These are phyloP conservation scores for Effrenium voratum DNA, from an alignment of 73 alveolate genomes.

Conservation along the genomic window DNA sequence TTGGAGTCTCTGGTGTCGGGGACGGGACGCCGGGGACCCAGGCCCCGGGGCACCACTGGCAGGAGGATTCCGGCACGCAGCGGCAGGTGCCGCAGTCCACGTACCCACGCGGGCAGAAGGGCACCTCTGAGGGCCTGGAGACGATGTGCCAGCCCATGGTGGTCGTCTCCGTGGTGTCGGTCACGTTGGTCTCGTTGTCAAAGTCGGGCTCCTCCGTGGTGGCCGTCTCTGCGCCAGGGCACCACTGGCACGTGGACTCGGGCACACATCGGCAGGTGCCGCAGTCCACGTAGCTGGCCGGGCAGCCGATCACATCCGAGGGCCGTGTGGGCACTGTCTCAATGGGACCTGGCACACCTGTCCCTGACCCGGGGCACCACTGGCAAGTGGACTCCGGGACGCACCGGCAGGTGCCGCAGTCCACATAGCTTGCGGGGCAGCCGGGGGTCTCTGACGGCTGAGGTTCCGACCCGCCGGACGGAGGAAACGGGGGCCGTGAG, in stretches of 20 bases:
- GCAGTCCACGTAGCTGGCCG: not conserved
- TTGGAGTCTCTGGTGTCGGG: no score
- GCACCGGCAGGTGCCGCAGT: slow-evolving; percentile 18
- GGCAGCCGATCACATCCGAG: slow-evolving; percentile 23
- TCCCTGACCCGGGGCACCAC: not conserved
- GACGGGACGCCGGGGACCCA: not conserved
- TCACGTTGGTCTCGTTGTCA: not conserved
- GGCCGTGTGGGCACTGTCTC: not conserved
- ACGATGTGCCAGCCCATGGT: not conserved
- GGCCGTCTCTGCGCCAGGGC: no score
- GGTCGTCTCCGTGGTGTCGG: not conserved
- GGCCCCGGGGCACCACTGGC: not conserved
- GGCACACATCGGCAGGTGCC: slow-evolving; percentile 20
- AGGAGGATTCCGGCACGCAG: slow-evolving; percentile 22
- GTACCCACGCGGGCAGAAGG: slow-evolving; percentile 16
- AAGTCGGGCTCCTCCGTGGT: not conserved
- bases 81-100: slow-evolving; percentile 51
- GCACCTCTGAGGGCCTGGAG: not conserved
- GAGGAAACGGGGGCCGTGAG: not conserved
- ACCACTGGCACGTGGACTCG: slow-evolving; percentile 4
- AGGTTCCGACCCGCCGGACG: not conserved
- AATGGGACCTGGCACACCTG: not conserved
- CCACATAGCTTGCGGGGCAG: slow-evolving; percentile 26
- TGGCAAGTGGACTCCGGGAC: slow-evolving; percentile 22
- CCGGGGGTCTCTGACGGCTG: slow-evolving; percentile 13